Conservation (phyloP, 805 yeast species). For the Ogataea sp. region DNA sequence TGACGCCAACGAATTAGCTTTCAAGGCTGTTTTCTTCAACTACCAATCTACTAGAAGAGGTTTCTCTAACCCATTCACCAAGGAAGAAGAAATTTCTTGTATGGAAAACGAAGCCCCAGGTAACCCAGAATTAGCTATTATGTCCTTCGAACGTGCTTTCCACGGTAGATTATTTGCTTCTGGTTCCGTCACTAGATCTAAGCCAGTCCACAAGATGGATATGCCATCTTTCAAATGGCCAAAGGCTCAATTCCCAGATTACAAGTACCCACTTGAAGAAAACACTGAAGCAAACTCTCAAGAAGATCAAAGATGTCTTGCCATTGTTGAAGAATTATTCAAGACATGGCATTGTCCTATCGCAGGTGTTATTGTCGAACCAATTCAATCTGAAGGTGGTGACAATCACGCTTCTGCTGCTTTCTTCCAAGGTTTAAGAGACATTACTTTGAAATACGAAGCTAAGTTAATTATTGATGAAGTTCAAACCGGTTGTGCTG, state of each 20-base stretch:
- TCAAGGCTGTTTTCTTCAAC: constrained; percentile 82
- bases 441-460: constrained; percentile 60
- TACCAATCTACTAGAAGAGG: constrained; percentile 67
- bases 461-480: constrained; percentile 74
- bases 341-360: constrained; percentile 65
- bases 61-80: constrained; percentile 46
- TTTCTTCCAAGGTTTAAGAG: constrained; percentile 80
- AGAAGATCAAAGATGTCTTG: constrained; percentile 80
- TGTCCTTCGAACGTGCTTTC: constrained; percentile 85
- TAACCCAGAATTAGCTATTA: constrained; percentile 74
- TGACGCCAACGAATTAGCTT: constrained; percentile 84
- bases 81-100: constrained; percentile 60
- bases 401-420: constrained; percentile 75
- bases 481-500: constrained; percentile 88
- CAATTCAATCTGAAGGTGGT: constrained; percentile 89
- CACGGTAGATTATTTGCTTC: constrained; percentile 94
- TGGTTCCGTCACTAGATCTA: constrained; percentile 85
- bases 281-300: constrained; percentile 70
- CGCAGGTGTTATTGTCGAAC: constrained; percentile 87
- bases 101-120: constrained; percentile 87
- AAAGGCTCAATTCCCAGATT: constrained; percentile 80
- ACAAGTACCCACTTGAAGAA: constrained; percentile 71
- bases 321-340: constrained; percentile 64
- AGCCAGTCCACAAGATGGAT: constrained; percentile 89
- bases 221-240: constrained; percentile 97